Evolutionary conservation across 257 asterid genomes (phyloP).

Genomic region (Verbascum thapsus): DNA sequence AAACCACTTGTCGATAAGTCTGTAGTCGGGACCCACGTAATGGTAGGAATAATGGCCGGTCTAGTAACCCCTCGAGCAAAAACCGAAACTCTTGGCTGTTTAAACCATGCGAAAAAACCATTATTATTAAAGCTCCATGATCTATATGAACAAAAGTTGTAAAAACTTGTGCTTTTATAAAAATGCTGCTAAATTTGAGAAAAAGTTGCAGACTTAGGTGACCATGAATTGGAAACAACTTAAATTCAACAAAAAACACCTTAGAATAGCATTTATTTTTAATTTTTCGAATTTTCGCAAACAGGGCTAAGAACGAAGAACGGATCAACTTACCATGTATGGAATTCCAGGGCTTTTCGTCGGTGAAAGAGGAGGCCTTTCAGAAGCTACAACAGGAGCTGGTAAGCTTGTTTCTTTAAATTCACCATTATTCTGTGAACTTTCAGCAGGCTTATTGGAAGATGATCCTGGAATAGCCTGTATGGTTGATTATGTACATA

Average conservation of each 20-base stretch:
- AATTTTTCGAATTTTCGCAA: no score
- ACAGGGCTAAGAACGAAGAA: no score
- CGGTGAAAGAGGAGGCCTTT: constrained; percentile 37
- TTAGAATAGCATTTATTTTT: no score
- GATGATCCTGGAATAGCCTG: constrained; percentile 12
- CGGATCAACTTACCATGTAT: constrained; percentile 19
- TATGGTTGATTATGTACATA: constrained; percentile 21
- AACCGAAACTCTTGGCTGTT: constrained; percentile 25
- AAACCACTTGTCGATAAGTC: constrained; percentile 1
- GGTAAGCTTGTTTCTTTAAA: constrained; percentile 19
- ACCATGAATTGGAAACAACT: no score
- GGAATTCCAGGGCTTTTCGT: constrained; percentile 15
- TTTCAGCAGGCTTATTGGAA: constrained; percentile 19
- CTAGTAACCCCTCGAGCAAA: constrained; percentile 18
- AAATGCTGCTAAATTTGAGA: no score
- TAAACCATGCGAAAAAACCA: neutral
- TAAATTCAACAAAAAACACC: neutral
- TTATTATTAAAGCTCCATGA: no score
- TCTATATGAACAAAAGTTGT: no score
- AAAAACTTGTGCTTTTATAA: no score
- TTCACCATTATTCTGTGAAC: constrained; percentile 25
- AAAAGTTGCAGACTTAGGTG: no score
- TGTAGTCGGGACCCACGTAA: constrained; percentile 35
- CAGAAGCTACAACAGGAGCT: constrained; percentile 14
- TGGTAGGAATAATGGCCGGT: constrained; percentile 7